Evolutionary conservation across 2,329 filamentous ascomycete genomes (phyloP).

Genomic region (Colletotrichum limetticola): DNA sequence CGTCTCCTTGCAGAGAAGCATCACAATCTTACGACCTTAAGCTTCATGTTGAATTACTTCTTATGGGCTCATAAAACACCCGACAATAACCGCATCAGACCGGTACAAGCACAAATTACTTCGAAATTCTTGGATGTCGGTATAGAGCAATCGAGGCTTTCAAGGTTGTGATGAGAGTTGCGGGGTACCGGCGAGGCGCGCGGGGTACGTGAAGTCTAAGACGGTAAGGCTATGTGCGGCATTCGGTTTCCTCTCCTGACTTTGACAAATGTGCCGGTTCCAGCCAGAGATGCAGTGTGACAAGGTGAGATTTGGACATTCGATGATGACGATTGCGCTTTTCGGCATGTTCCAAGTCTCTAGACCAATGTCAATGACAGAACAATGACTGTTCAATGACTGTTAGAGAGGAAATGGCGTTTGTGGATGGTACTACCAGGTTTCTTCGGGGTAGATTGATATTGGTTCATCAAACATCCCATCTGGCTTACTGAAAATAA

Average conservation of each 20-base stretch:
- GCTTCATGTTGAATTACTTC: neutral
- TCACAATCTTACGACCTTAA: neutral
- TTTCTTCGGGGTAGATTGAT: neutral
- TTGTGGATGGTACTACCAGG: neutral
- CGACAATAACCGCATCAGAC: slow-evolving; percentile 7
- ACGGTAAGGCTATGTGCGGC: neutral
- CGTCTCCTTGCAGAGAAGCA: neutral
- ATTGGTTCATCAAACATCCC: neutral
- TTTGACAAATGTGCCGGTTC: neutral
- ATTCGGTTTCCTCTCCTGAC: neutral
- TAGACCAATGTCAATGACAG: neutral
- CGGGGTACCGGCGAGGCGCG: slow-evolving; percentile 25
- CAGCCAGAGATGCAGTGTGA: neutral
- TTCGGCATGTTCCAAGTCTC: neutral
- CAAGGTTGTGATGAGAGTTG: slow-evolving; percentile 29
- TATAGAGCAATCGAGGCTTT: neutral
- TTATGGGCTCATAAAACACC: slow-evolving; percentile 9
- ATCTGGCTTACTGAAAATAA: neutral
- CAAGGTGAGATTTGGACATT: neutral
- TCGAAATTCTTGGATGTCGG: neutral
- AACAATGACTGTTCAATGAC: neutral
- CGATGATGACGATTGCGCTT: slow-evolving; percentile 17
- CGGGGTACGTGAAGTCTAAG: slow-evolving; percentile 32
- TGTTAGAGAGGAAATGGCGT: neutral
- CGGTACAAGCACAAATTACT: neutral